Evolutionary conservation across 306 rosid genomes (phyloP), one percentile per base, ranked within the genome.

Genomic region (Lathyrus aphaca): DNA sequence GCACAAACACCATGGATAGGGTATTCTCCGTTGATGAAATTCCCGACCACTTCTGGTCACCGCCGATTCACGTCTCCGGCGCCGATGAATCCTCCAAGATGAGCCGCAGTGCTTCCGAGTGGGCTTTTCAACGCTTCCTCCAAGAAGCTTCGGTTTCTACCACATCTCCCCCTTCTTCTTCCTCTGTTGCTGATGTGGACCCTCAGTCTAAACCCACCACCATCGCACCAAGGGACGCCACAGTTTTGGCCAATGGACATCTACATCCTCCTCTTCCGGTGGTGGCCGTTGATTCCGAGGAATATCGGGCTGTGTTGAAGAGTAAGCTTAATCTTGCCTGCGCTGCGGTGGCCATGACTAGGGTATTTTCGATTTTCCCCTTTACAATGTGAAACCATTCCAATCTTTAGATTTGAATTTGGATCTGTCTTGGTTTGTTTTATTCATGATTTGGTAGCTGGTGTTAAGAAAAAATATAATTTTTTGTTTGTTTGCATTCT

Each of bases 301-400:
- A 88, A 14, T 93, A 90, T 54, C 97, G 86, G 65, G 93, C 90
- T n/a, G 77, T 86, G 27, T 91, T 93, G 45, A 93, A 93, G 86
- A 88, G 80, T 87, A 83, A 88, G 77, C 97, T 93, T 79, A 77
- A 88, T 63, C 89, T 86, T 27, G 98, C 98, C 12, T 93, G 98
- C 19, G 96, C 96, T 39, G 98, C 97, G 1, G 96, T 90, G 7
- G 98, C 98, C 30, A 40, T 89, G 79, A 72, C 95, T 67, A 80
- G 97, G 86, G 97, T 92, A 79, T 68, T 66, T 49, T 40, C 13
- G 4, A 39, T 23, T 51, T 49, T 1, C 14, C 5, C 67, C 15
- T 27, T 21, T 63, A 15, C 46, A 44, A 55, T 62, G 66, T 68
- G 30, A 16, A 43, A 10, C 12, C 74, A 32, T 45, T 56, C 32